Percentiles rank a stretch among this genome's conserved stretches.
Evolutionary conservation across 1,284 basidiomycete genomes (phyloP).

Genomic region (Ustilago cynodontis): DNA sequence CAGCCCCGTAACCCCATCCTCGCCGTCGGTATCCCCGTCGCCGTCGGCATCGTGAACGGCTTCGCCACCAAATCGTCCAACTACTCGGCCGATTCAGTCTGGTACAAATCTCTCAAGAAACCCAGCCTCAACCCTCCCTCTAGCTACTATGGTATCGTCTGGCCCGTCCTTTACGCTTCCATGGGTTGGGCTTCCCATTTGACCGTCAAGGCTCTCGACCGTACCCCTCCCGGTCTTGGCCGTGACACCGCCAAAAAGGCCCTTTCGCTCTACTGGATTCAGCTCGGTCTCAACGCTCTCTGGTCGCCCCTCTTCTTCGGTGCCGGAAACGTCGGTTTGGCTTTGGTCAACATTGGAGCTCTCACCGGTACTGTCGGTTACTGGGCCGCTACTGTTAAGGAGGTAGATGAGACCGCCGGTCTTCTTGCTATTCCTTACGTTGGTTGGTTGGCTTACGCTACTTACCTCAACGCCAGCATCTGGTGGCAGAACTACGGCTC

Average conservation of each 20-base stretch:
- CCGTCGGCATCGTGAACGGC: slow-evolving; percentile 53
- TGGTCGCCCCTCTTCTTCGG: slow-evolving; percentile 83
- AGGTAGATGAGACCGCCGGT: slow-evolving; percentile 65
- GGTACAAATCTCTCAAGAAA: slow-evolving; percentile 63
- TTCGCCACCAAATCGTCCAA: slow-evolving; percentile 58
- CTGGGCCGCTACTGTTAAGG: slow-evolving; percentile 58
- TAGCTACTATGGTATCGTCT: slow-evolving; percentile 69
- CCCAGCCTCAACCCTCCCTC: slow-evolving; percentile 57
- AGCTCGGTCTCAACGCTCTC: slow-evolving; percentile 77
- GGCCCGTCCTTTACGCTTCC: slow-evolving; percentile 74
- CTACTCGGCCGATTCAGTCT: slow-evolving; percentile 51
- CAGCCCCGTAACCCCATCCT: slow-evolving; percentile 63
- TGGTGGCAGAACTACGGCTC: slow-evolving; percentile 72
- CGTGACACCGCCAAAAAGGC: slow-evolving; percentile 74
- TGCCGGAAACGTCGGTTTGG: slow-evolving; percentile 69
- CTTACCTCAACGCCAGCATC: slow-evolving; percentile 79
- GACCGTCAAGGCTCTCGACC: slow-evolving; percentile 63
- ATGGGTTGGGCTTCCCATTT: slow-evolving; percentile 83
- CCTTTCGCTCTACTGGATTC: slow-evolving; percentile 78
- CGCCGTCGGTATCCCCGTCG: slow-evolving; percentile 63
- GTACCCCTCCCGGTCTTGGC: slow-evolving; percentile 62
- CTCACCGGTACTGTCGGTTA: slow-evolving; percentile 77
- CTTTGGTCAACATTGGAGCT: slow-evolving; percentile 76
- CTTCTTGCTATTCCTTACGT: slow-evolving; percentile 55
- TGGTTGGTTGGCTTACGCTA: slow-evolving; percentile 76